These are phyloP conservation scores for Aspergillus fumigatus DNA, from an alignment of 2,329 filamentous ascomycete genomes.

Conservation along the genomic window DNA sequence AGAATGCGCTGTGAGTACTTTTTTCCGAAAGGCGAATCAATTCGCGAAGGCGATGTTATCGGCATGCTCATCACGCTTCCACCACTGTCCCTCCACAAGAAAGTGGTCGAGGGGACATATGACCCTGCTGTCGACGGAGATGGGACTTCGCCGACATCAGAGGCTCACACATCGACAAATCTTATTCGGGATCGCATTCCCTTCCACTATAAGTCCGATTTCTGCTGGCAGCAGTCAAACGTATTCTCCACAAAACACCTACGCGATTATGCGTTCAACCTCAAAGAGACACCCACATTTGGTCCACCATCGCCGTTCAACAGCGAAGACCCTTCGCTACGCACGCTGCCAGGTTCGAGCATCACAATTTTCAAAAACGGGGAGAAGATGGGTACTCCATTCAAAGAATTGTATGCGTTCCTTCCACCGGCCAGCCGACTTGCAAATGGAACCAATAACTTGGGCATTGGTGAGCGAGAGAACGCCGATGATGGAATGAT, in stretches of 20 bases:
- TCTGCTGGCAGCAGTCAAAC: conserved; percentile 73
- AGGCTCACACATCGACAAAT: conserved; percentile 61
- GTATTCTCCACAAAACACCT: conserved; percentile 76
- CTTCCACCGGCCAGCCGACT: conserved; percentile 74
- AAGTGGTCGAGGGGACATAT: conserved; percentile 80
- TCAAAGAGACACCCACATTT: conserved; percentile 42
- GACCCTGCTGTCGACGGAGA: conserved; percentile 72
- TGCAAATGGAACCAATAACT: conserved; percentile 40
- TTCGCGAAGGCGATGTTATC: conserved; percentile 87
- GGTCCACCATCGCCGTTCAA: conserved; percentile 52
- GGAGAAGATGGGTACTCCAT: conserved; percentile 76
- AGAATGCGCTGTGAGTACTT: conserved; percentile 92
- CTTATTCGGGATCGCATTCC: conserved; percentile 93
- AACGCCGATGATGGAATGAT: conserved; percentile 92
- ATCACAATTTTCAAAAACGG: conserved; percentile 95
- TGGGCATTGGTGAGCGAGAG: conserved; percentile 65
- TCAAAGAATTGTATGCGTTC: conserved; percentile 83
- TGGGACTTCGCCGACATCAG: conserved; percentile 19
- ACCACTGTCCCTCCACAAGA: conserved; percentile 77
- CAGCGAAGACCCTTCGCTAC: conserved; percentile 71
- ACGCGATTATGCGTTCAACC: conserved; percentile 59
- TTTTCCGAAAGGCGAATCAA: conserved; percentile 70
- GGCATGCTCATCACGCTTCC: conserved; percentile 90
- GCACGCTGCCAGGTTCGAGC: conserved; percentile 78
- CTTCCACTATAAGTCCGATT: conserved; percentile 87